These are phyloP conservation scores for Akanthomyces dipterigenus DNA, from an alignment of 2,329 filamentous ascomycete genomes.

Conservation along the genomic window DNA sequence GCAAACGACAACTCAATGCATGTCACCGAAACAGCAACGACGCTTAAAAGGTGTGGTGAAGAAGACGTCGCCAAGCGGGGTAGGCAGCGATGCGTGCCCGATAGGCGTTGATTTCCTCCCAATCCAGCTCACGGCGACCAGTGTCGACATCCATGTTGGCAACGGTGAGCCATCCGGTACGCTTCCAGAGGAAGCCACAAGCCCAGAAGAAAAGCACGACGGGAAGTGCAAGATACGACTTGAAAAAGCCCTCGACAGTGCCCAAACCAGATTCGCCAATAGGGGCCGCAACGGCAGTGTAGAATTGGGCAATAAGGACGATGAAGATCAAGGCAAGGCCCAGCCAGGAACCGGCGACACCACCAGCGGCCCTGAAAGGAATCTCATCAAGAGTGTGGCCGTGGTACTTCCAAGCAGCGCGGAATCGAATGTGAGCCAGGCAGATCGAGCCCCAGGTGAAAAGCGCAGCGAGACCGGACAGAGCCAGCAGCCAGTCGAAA, in stretches of 20 bases:
- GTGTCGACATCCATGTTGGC: constrained; percentile 61
- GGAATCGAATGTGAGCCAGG: constrained; percentile 41
- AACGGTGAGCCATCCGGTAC: constrained; percentile 49
- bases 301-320: constrained; percentile 47
- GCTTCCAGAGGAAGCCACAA: constrained; percentile 58
- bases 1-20: background rate
- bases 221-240: constrained; percentile 44
- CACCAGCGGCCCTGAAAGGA: constrained; percentile 53
- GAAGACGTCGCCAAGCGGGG: constrained; percentile 39
- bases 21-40: background rate
- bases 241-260: constrained; percentile 46
- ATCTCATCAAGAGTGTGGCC: constrained; percentile 58
- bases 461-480: constrained; percentile 56
- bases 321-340: constrained; percentile 51
- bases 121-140: constrained; percentile 57
- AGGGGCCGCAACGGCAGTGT: constrained; percentile 40
- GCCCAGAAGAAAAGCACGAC: constrained; percentile 49
- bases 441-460: constrained; percentile 63
- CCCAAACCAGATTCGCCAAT: constrained; percentile 23
- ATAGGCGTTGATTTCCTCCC: constrained; percentile 52
- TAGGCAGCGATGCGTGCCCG: constrained; percentile 39
- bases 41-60: constrained; percentile 27
- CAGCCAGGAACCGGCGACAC: constrained; percentile 55
- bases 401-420: constrained; percentile 49
- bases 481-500: constrained; percentile 58